Percentiles rank a stretch among this genome's conserved stretches.
These are phyloP conservation scores for Acmispon strigosus DNA, from an alignment of 306 rosid genomes.

Conservation along the genomic window DNA sequence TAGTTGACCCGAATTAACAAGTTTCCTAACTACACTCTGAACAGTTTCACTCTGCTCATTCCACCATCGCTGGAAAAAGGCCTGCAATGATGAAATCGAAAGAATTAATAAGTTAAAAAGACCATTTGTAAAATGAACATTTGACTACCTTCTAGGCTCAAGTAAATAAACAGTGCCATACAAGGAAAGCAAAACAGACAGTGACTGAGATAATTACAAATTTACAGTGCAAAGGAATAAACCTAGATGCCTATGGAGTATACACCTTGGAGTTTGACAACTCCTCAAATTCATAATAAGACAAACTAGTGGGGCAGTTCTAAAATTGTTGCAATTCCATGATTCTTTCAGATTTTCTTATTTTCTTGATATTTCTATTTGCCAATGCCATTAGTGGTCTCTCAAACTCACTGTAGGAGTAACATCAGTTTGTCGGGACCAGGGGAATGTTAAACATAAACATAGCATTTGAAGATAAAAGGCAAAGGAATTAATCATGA, in stretches of 20 bases:
- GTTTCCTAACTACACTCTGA: conserved; percentile 40
- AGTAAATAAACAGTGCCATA: not conserved
- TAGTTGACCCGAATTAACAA: conserved; percentile 68
- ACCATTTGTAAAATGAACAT: not conserved
- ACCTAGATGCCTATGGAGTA: not conserved
- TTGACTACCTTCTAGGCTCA: not conserved
- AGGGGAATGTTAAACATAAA: not conserved
- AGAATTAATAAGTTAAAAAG: conserved; percentile 3
- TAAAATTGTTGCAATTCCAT: not conserved
- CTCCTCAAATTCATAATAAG: not conserved
- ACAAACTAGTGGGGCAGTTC: not conserved
- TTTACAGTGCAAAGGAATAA: not conserved
- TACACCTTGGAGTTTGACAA: not conserved
- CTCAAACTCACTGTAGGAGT: not conserved
- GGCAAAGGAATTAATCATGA: not conserved
- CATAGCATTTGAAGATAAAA: not conserved
- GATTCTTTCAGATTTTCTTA: not conserved
- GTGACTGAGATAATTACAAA: not conserved
- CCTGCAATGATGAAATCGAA: conserved; percentile 37
- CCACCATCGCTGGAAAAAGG: conserved; percentile 92
- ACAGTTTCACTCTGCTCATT: conserved; percentile 57
- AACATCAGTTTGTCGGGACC: not conserved
- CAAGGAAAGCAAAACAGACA: not conserved
- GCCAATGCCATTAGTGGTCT: not conserved
- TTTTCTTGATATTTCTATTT: not conserved